A percentile compares a stretch with the other conserved stretches of the same genome.
Evolutionary conservation across 768 basidiomycete species (phyloP).

Genomic region (Mrakia hoshinonis): DNA sequence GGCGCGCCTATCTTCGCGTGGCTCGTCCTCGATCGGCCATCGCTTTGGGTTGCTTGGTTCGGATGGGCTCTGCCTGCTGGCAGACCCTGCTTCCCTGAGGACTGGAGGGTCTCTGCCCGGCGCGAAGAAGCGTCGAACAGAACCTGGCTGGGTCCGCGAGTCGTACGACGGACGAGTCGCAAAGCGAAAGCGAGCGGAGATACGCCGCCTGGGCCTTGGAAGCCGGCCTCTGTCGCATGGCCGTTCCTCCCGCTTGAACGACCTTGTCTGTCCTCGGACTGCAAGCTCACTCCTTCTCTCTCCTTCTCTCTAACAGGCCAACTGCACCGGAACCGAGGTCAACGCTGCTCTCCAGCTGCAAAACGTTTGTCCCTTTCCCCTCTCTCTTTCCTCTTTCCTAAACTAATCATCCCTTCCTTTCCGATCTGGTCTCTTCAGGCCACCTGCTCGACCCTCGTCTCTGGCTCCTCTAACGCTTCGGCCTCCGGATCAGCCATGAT

Average conservation of each 20-base stretch:
- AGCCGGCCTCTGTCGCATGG: not conserved
- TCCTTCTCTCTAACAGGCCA: not conserved
- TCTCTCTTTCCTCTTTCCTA: not conserved
- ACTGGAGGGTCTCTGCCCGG: too few relatives aligned
- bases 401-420: not conserved
- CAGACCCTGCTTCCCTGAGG: too few relatives aligned
- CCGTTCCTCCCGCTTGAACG: not conserved
- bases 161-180: too few relatives aligned
- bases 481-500: too few relatives aligned
- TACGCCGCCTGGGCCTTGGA: too few relatives aligned
- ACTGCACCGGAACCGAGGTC: not conserved
- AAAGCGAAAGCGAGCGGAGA: too few relatives aligned
- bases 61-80: too few relatives aligned
- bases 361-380: not conserved
- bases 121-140: too few relatives aligned
- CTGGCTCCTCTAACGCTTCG: not conserved
- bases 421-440: not conserved
- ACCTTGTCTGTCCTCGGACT: not conserved
- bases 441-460: not conserved
- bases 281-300: not conserved
- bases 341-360: not conserved
- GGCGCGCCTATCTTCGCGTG: too few relatives aligned
- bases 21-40: too few relatives aligned
- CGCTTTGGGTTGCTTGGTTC: too few relatives aligned
- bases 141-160: too few relatives aligned